These are phyloP conservation scores for Phytopythium kandeliae DNA, from an alignment of 352 stramenopile genomes.

Conservation along the genomic window DNA sequence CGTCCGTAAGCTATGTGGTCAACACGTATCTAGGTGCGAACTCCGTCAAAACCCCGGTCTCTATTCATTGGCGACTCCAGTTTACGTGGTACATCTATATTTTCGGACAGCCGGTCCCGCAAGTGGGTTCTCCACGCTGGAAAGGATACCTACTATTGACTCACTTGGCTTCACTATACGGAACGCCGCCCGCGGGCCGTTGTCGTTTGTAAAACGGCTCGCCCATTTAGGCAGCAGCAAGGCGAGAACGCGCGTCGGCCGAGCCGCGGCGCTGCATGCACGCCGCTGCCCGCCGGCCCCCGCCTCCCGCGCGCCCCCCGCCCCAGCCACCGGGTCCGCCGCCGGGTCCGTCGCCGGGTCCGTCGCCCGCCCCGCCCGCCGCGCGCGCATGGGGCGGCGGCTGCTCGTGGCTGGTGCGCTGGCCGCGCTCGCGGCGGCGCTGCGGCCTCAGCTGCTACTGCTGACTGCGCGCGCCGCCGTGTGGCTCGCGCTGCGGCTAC, in stretches of 20 bases:
- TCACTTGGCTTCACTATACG: conserved; percentile 1
- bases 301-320: no score
- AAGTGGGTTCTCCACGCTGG: no score
- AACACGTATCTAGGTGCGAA: no score
- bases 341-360: no score
- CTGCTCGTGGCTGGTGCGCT: conserved; percentile 6
- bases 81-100: no score
- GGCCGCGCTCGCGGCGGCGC: conserved; percentile 19
- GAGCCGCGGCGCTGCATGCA: not conserved
- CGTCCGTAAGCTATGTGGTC: no score
- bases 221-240: not conserved
- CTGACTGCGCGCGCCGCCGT: conserved; percentile 10
- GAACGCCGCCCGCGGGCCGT: no score
- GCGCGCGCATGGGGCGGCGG: conserved; percentile 4
- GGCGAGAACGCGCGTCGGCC: not conserved
- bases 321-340: no score
- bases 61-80: no score
- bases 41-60: no score
- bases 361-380: not conserved
- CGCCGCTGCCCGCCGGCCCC: not conserved
- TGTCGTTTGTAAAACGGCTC: not conserved
- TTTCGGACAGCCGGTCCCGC: no score
- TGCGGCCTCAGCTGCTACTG: conserved; percentile 15
- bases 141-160: not conserved
- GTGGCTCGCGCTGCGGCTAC: conserved; percentile 22